A percentile compares a stretch with the other conserved stretches of the same genome.
These are phyloP conservation scores for Fraxinus xanthoxyloides DNA, from an alignment of 305 asterid species.

Conservation along the genomic window DNA sequence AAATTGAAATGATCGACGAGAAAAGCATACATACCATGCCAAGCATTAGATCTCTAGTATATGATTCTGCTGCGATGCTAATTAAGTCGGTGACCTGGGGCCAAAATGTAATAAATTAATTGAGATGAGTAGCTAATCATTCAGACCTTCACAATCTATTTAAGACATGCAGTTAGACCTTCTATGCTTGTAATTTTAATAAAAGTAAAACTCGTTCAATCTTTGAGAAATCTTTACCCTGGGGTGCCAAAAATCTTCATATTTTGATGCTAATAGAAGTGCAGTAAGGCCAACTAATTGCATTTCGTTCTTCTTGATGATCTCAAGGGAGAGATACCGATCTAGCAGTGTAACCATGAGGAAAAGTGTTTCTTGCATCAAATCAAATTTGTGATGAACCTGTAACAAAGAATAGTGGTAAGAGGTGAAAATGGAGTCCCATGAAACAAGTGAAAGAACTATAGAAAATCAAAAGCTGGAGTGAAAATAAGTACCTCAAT, in stretches of 20 bases:
- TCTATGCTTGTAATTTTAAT: neutral
- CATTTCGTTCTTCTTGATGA: slow-evolving; percentile 71
- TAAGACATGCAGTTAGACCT: neutral
- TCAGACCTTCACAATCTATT: neutral
- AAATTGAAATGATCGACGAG: neutral
- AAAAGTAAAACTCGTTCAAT: slow-evolving; percentile 11
- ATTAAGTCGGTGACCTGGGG: slow-evolving; percentile 75
- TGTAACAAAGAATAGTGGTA: slow-evolving; percentile 30
- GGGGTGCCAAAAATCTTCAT: slow-evolving; percentile 96
- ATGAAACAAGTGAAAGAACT: slow-evolving; percentile 21
- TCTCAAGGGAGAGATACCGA: slow-evolving; percentile 62
- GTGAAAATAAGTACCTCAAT: slow-evolving; percentile 56
- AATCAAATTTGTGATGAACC: slow-evolving; percentile 81
- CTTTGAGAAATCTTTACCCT: slow-evolving; percentile 50
- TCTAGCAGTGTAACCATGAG: slow-evolving; percentile 78
- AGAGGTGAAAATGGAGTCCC: slow-evolving; percentile 17
- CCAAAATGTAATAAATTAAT: slow-evolving; percentile 16
- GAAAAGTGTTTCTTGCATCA: slow-evolving; percentile 97
- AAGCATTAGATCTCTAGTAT: slow-evolving; percentile 80
- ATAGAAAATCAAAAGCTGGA: slow-evolving; percentile 1
- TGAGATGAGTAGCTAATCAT: neutral
- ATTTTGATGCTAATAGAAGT: slow-evolving; percentile 88
- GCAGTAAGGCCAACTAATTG: slow-evolving; percentile 95
- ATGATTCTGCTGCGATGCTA: slow-evolving; percentile 79
- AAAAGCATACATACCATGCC: slow-evolving; percentile 50